Base-by-base conservation (phyloP, 2,329 filamentous ascomycete species). In the Penicillium sp. region DNA sequence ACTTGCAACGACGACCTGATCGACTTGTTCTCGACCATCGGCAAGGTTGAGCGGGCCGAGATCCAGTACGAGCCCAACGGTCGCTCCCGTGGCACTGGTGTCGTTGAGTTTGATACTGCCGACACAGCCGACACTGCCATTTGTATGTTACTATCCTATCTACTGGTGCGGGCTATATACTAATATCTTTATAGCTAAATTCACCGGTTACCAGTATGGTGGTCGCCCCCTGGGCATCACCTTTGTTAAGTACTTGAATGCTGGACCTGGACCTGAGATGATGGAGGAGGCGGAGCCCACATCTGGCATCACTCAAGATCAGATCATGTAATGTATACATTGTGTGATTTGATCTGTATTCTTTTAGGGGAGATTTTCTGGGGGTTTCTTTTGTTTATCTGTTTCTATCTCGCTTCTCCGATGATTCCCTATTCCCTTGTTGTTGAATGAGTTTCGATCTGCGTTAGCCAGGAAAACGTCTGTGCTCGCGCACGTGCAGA, bases 11-110 rank as follows among this genome's bases (percentile, higher is more conserved):
- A 99, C 62, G 95, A 99, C 75, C 82, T 99, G 26, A 86, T 98
- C 56, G 95, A 99, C 74, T 84, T 99, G 21, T 99, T 99, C 81
- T 93, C 90, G 19, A 99, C 95, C 11, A 99, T 99, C 70, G 95
- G 95, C 63, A 96, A 96, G 75, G 95, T 99, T 58, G 92, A 97
- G 70, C 92, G 95, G 69, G 95, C 95, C n/a, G 95, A 99, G 78
- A 98, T 99, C 56, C 95, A 99, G 77, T 98, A 99, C 71, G 95
- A 99, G 75, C 90, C 91, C 4, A 98, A 96, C 70, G 95, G 95
- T 46, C 90, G 95, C 68, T 99, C 95, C 58, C 90, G 92, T 63
- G 95, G 95, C 63, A 95, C 90, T 57, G 95, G 95, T 72, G 95
- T 99, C n/a, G 95, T 99, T 55, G 88, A 95, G 61, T 98, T 99